Evolutionary conservation across 768 basidiomycete species (phyloP).

Genomic region (Fistulinella prunicolor): DNA sequence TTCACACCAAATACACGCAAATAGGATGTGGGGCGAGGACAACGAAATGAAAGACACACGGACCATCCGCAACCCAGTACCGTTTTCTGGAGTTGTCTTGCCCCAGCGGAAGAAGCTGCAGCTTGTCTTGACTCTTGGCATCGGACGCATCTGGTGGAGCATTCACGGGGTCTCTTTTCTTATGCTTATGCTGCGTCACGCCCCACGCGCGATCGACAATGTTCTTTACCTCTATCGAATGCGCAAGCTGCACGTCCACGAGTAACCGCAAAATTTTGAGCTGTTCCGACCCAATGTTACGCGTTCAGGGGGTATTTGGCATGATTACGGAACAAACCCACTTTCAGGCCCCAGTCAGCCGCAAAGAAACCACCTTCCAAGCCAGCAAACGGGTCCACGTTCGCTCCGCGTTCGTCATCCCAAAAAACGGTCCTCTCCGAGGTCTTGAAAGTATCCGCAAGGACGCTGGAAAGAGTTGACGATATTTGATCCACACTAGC

Average conservation of each 20-base stretch:
- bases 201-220: slow-evolving; percentile 85
- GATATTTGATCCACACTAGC: slow-evolving; percentile 79
- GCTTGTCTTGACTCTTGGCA: slow-evolving; percentile 60
- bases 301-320: slow-evolving; percentile 29
- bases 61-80: slow-evolving; percentile 88
- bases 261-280: slow-evolving; percentile 81
- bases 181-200: slow-evolving; percentile 78
- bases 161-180: slow-evolving; percentile 65
- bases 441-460: slow-evolving; percentile 70
- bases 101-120: slow-evolving; percentile 70
- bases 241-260: slow-evolving; percentile 77
- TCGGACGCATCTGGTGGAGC: slow-evolving; percentile 57
- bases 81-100: slow-evolving; percentile 75
- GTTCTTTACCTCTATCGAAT: slow-evolving; percentile 64
- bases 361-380: slow-evolving; percentile 74
- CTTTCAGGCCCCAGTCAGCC: slow-evolving; percentile 81
- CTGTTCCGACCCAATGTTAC: slow-evolving; percentile 39
- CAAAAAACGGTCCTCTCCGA: slow-evolving; percentile 78
- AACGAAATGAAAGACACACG: slow-evolving; percentile 48
- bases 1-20: slow-evolving; percentile 71
- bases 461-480: slow-evolving; percentile 62
- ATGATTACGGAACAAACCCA: slow-evolving; percentile 38
- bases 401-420: slow-evolving; percentile 63
- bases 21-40: slow-evolving; percentile 42
- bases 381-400: slow-evolving; percentile 70